These are phyloP conservation scores for Actinidia chinensis DNA, from an alignment of 179 eudicot species.

Conservation along the genomic window DNA sequence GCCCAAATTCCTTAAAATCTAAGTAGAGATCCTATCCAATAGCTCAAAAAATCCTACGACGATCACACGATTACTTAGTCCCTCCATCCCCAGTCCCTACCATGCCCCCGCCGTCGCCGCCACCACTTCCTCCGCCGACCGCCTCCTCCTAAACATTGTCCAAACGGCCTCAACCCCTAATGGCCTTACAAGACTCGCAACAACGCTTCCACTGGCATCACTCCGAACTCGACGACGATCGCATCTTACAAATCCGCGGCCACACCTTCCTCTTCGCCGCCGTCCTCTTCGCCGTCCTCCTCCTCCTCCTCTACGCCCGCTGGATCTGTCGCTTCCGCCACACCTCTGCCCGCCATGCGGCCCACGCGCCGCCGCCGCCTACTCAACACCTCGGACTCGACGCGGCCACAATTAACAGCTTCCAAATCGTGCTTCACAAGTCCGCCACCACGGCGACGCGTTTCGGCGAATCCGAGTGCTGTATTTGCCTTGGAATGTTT, in stretches of 20 bases:
- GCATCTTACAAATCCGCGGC: slow-evolving; percentile 59
- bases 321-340: not conserved
- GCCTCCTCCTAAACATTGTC: not conserved
- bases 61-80: not conserved
- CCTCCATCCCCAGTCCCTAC: not conserved
- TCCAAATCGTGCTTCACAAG: slow-evolving; percentile 46
- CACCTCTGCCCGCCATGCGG: slow-evolving; percentile 9
- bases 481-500: slow-evolving; percentile 65
- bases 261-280: slow-evolving; percentile 51
- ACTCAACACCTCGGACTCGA: slow-evolving; percentile 45
- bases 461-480: slow-evolving; percentile 49
- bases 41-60: not conserved
- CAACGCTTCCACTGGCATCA: slow-evolving; percentile 53
- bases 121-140: not conserved
- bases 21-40: not conserved
- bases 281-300: slow-evolving; percentile 54
- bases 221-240: slow-evolving; percentile 61
- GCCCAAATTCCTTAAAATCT: not conserved
- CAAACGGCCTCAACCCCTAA: not conserved
- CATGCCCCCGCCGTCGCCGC: not conserved
- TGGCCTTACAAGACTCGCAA: slow-evolving; percentile 23
- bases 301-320: slow-evolving; percentile 18
- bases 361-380: slow-evolving; percentile 26
- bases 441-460: slow-evolving; percentile 6
- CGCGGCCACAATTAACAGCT: slow-evolving; percentile 25